Base-by-base conservation (phyloP, 495 filamentous ascomycete species). In the Xylaria grammica region DNA sequence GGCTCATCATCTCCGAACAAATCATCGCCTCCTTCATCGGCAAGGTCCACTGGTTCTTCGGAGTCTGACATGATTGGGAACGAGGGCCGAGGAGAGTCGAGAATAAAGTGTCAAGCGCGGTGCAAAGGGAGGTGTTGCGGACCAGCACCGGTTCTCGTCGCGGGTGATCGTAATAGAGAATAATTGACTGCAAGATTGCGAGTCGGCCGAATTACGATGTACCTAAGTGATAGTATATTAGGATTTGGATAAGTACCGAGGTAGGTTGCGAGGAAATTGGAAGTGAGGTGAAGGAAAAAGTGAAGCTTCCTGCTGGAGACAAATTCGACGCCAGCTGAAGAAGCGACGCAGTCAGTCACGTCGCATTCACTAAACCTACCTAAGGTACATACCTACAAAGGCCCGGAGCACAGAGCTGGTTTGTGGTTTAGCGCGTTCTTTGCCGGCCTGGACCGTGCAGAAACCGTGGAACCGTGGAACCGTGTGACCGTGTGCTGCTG, bases 1-100 rank as follows among this genome's bases (percentile, higher is more conserved):
- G 77, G 75, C 55, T 74, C 81, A 24, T 78, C 81, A 52, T 79
- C 80, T 19, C 90, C 90, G 59, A 93, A 93, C 13, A 93, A 82
- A 65, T 91, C 90, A 54, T 81, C 86, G 38, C 79, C 85, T 42
- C 72, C 79, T 29, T 83, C 81, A 51, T 84, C 84, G 62, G 80
- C 75, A 19, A 85, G 70, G 38, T 85, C 83, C 26, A 81, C 48
- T 27, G 70, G 74, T 19, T 83, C 82, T 49, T 86, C 83, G 6
- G 78, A 80, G 49, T 82, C 78, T 42, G 82, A 84, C 84, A 86
- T 86, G 48, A 20, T 69, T n/a, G 50, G 42, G 11, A 46, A 30
- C 4, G 17, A 30, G 5, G 13, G 54, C 19, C 11, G 22, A 42
- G 5, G 4, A 13, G 20, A 11, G 34, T 22, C 15, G 22, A 17